These are phyloP conservation scores for Apophysomyces sp. DNA, from an alignment of 371 early-diverging fungal species.

Conservation along the genomic window DNA sequence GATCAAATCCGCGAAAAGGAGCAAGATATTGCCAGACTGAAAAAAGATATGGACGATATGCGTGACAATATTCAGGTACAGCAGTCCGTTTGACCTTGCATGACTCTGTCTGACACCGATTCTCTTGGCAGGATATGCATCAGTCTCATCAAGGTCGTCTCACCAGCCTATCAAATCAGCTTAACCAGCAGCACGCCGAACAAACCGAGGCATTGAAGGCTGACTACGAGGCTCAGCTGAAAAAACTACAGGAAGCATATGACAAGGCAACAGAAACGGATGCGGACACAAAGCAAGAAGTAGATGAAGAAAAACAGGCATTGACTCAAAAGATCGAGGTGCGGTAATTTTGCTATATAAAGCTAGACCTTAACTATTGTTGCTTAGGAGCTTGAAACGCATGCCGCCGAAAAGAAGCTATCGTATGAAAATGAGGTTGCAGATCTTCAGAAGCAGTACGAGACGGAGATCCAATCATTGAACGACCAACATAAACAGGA, in stretches of 20 bases:
- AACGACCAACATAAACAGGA: not conserved
- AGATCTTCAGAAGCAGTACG: not conserved
- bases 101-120: not conserved
- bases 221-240: slow-evolving; percentile 12
- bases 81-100: not conserved
- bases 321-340: slow-evolving; percentile 13
- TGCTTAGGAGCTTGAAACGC: not conserved
- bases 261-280: not conserved
- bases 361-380: not conserved
- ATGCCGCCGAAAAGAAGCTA: not conserved
- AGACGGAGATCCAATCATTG: not conserved
- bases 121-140: slow-evolving; percentile 17
- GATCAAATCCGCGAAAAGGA: slow-evolving; percentile 17
- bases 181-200: slow-evolving; percentile 25
- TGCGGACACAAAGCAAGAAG: slow-evolving; percentile 2
- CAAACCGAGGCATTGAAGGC: slow-evolving; percentile 13
- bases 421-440: not conserved
- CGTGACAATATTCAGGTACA: slow-evolving; percentile 19
- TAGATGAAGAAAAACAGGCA: slow-evolving; percentile 6
- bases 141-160: slow-evolving; percentile 26
- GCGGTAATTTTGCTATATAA: not conserved
- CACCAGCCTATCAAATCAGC: slow-evolving; percentile 21
- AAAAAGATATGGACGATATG: slow-evolving; percentile 22
- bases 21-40: slow-evolving; percentile 17
- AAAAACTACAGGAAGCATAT: slow-evolving; percentile 1